Conservation (phyloP, 169 alveolate genomes). For the Plasmodium knowlesi region DNA sequence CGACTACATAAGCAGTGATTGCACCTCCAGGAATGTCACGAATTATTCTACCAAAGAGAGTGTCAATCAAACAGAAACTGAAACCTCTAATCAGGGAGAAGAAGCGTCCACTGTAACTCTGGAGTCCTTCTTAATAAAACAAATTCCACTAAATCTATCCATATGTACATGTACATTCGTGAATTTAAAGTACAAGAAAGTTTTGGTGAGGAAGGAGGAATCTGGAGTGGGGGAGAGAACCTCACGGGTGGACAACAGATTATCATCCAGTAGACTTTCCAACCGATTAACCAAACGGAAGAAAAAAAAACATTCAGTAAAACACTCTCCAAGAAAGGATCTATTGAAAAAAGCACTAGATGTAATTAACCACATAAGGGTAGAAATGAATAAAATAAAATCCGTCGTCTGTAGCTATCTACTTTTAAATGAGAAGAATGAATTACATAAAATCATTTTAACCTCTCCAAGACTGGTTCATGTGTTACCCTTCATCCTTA, state of each 20-base stretch:
- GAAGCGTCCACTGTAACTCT: background rate
- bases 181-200: constrained; percentile 4
- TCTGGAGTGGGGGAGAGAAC: background rate
- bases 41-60: no score
- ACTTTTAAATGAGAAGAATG: background rate
- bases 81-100: background rate
- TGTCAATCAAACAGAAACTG: background rate
- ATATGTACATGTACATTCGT: constrained; percentile 25
- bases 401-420: background rate
- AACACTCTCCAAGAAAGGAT: background rate
- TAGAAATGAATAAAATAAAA: constrained; percentile 1
- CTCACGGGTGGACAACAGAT: background rate
- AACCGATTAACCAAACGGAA: background rate
- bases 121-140: background rate
- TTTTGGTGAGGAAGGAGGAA: constrained; percentile 11
- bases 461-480: background rate
- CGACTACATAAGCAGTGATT: background rate
- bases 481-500: background rate
- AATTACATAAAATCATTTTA: background rate
- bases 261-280: background rate
- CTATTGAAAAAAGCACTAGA: background rate
- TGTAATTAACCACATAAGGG: background rate
- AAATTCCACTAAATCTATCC: constrained; percentile 3
- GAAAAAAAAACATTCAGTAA: background rate
- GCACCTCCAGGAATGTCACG: background rate